Conservation (phyloP, 805 yeast species). For the Priceomyces haplophilus region DNA sequence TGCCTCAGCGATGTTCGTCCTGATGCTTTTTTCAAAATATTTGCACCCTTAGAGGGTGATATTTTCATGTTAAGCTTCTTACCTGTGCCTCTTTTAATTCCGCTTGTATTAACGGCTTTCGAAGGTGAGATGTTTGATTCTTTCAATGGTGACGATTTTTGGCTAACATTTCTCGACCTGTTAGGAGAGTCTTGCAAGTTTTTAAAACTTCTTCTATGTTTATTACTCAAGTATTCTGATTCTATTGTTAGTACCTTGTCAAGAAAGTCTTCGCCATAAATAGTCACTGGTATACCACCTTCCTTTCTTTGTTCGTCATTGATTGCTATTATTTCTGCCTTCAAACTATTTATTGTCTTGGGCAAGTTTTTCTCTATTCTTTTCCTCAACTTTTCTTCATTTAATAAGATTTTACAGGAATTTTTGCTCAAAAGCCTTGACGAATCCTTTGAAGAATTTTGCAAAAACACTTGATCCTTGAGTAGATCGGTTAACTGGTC, state of each 20-base stretch:
- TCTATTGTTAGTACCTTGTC: slow-evolving; percentile 36
- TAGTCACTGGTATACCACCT: slow-evolving; percentile 23
- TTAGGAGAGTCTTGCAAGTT: slow-evolving; percentile 4
- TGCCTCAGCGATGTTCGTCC: neutral
- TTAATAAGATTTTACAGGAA: slow-evolving; percentile 71
- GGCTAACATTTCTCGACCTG: neutral
- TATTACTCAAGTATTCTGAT: slow-evolving; percentile 12
- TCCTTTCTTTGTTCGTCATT: slow-evolving; percentile 30
- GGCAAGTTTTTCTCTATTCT: slow-evolving; percentile 70
- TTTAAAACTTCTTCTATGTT: slow-evolving; percentile 3
- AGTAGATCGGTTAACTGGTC: slow-evolving; percentile 53
- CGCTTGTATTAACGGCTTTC: neutral
- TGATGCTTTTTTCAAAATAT: slow-evolving; percentile 6
- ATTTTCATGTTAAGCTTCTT: neutral
- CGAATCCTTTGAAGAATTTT: slow-evolving; percentile 73
- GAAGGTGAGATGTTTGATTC: slow-evolving; percentile 4
- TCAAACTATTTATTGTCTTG: slow-evolving; percentile 50
- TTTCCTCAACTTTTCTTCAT: slow-evolving; percentile 77
- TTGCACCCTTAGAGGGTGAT: slow-evolving; percentile 1
- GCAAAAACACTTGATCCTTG: slow-evolving; percentile 59
- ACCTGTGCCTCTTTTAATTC: slow-evolving; percentile 1
- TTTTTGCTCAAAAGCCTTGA: slow-evolving; percentile 71
- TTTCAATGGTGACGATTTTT: slow-evolving; percentile 11
- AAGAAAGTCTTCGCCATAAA: slow-evolving; percentile 50
- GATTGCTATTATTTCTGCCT: slow-evolving; percentile 45